A percentile compares a stretch with the other conserved stretches of the same genome.
phyloP scores from a whole-genome alignment of 345 rosid genomes.

The Carallia brachiata region DNA sequence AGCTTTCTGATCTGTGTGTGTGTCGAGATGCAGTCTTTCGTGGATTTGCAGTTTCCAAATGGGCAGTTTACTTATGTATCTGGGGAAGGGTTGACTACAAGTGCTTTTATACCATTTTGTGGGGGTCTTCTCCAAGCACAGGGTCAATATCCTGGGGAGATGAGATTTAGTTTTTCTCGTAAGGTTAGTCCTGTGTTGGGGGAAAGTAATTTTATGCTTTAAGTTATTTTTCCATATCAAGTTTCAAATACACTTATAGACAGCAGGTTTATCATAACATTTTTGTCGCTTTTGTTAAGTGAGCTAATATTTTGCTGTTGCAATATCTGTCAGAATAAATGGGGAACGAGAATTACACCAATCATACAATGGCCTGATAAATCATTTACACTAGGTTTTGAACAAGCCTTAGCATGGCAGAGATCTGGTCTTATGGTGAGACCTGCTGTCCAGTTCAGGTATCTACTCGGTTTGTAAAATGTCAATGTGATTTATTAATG shows the following conservation, averaged over 20 bases:
- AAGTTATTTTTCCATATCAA: background rate
- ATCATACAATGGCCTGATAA: conserved; percentile 90
- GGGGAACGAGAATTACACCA: conserved; percentile 87
- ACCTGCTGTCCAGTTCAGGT: conserved; percentile 84
- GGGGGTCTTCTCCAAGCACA: conserved; percentile 97
- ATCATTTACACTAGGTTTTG: conserved; percentile 65
- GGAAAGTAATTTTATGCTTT: no score
- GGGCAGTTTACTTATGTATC: conserved; percentile 86
- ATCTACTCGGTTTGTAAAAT: background rate
- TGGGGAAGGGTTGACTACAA: conserved; percentile 89
- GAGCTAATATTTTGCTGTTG: conserved; percentile 15
- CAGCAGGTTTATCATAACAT: background rate
- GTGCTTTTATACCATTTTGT: conserved; percentile 77
- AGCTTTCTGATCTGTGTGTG: background rate
- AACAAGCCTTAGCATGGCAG: conserved; percentile 90
- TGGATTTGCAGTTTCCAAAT: conserved; percentile 94
- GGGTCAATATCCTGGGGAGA: conserved; percentile 98
- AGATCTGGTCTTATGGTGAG: conserved; percentile 87
- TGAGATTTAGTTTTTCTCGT: conserved; percentile 85
- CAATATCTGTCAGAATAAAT: conserved; percentile 58
- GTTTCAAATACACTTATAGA: conserved; percentile 1
- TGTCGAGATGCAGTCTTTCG: conserved; percentile 63
- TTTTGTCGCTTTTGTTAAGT: background rate
- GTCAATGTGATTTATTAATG: background rate
- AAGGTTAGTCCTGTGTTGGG: conserved; percentile 49